A percentile compares a stretch with the other conserved stretches of the same genome.
These are phyloP conservation scores for Calonectria hawksworthii DNA, from an alignment of 2,329 filamentous ascomycete species.

Conservation along the genomic window DNA sequence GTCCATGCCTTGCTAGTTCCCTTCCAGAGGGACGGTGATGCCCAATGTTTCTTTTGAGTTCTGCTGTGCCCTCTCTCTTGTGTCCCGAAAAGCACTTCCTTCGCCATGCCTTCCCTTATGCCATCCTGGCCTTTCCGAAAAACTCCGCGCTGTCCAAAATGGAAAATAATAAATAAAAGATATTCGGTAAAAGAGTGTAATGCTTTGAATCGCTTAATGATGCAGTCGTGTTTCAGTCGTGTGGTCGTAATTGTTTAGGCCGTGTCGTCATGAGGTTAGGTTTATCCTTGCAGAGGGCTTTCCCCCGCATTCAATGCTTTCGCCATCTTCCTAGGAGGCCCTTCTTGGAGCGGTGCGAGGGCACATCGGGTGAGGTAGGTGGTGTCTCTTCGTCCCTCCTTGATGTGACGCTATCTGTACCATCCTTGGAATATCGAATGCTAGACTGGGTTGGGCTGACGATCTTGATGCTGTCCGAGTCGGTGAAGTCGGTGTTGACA, in stretches of 20 bases:
- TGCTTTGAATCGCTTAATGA: conserved; percentile 20
- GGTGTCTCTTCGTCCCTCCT: conserved; percentile 52
- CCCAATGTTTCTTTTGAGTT: conserved; percentile 21
- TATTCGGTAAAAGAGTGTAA: conserved; percentile 13
- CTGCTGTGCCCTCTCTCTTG: conserved; percentile 3
- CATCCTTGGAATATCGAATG: conserved; percentile 54
- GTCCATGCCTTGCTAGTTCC: conserved; percentile 27
- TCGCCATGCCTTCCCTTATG: not conserved
- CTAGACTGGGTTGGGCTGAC: conserved; percentile 47
- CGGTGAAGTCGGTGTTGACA: conserved; percentile 41
- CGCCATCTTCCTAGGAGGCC: conserved; percentile 44
- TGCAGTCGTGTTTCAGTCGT: conserved; percentile 39
- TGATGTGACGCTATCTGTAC: conserved; percentile 54
- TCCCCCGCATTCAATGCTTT: conserved; percentile 34
- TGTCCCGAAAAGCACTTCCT: not conserved
- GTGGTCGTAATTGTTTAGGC: conserved; percentile 25
- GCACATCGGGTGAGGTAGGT: conserved; percentile 52
- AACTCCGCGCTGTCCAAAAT: conserved; percentile 44
- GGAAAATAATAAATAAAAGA: conserved; percentile 18
- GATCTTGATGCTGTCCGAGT: conserved; percentile 40
- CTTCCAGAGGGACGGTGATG: conserved; percentile 42
- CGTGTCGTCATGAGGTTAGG: conserved; percentile 30
- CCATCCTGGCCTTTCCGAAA: conserved; percentile 16
- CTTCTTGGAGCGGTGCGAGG: conserved; percentile 46
- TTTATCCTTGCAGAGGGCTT: conserved; percentile 19